Evolutionary conservation across 2,329 filamentous ascomycete species (phyloP).

Genomic region (Alternaria viburni): DNA sequence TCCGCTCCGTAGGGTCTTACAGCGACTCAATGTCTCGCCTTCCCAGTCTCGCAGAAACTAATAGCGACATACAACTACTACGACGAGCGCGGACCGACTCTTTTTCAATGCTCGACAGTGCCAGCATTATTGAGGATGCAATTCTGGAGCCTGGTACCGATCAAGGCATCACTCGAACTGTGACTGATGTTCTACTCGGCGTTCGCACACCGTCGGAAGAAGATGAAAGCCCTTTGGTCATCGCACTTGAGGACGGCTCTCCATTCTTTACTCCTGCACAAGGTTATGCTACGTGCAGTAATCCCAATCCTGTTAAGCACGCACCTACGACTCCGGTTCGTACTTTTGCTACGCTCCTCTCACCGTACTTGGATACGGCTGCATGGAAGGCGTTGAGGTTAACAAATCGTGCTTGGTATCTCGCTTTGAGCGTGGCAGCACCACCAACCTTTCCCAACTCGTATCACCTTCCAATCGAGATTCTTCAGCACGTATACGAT

Average conservation of each 20-base stretch:
- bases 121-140: slow-evolving; percentile 24
- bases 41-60: slow-evolving; percentile 23
- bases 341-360: slow-evolving; percentile 5
- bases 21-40: slow-evolving; percentile 26
- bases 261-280: not conserved
- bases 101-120: slow-evolving; percentile 26
- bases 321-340: not conserved
- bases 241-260: slow-evolving; percentile 2
- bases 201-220: slow-evolving; percentile 28
- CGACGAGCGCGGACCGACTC: slow-evolving; percentile 27
- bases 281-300: not conserved
- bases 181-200: slow-evolving; percentile 36
- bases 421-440: slow-evolving; percentile 28
- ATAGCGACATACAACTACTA: slow-evolving; percentile 14
- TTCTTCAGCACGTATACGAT: slow-evolving; percentile 56
- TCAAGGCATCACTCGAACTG: slow-evolving; percentile 24
- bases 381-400: slow-evolving; percentile 36
- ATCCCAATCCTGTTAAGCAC: not conserved
- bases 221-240: slow-evolving; percentile 7
- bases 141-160: slow-evolving; percentile 33
- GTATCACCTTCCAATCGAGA: slow-evolving; percentile 53
- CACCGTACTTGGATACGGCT: slow-evolving; percentile 20
- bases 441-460: slow-evolving; percentile 34
- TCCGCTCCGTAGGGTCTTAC: slow-evolving; percentile 34
- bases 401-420: slow-evolving; percentile 46